Evolutionary conservation across 2,329 filamentous ascomycete species (phyloP).

Genomic region (Pseudogymnoascus sp.): DNA sequence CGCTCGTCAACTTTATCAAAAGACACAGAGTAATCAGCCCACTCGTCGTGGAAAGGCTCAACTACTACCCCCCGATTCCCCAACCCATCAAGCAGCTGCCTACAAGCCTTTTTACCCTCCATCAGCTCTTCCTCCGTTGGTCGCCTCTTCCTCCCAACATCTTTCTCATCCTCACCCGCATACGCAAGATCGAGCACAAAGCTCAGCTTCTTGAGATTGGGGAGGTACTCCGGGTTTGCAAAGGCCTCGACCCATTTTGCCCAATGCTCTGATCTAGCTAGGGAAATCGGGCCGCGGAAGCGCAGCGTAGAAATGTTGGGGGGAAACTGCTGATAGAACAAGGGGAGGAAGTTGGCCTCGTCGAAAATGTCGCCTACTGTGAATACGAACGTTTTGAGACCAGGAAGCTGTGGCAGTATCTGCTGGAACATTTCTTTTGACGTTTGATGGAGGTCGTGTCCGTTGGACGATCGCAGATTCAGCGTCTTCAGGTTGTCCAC

Average conservation of each 20-base stretch:
- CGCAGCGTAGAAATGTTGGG: not conserved
- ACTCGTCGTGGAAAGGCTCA: not conserved
- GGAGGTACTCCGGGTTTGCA: not conserved
- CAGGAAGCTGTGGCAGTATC: not conserved
- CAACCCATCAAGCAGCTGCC: not conserved
- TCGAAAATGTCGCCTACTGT: not conserved
- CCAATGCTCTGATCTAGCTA: not conserved
- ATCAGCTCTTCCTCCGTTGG: not conserved
- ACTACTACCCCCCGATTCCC: not conserved
- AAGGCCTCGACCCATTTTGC: not conserved
- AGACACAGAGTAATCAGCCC: not conserved
- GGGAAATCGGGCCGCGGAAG: not conserved
- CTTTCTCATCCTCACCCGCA: not conserved
- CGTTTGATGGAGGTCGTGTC: not conserved
- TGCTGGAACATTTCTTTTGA: not conserved
- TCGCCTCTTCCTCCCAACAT: not conserved
- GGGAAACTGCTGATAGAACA: not conserved
- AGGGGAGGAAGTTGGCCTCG: not conserved
- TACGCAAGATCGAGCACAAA: conserved; percentile 21
- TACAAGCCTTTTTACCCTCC: not conserved
- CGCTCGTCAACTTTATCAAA: not conserved
- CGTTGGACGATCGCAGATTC: not conserved
- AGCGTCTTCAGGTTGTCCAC: not conserved
- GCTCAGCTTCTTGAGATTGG: not conserved
- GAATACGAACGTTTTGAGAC: not conserved